Percentiles rank a stretch among this genome's conserved stretches.
phyloP scores from a whole-genome alignment of 371 early-diverging fungal species.

The Mortierella sp. region DNA sequence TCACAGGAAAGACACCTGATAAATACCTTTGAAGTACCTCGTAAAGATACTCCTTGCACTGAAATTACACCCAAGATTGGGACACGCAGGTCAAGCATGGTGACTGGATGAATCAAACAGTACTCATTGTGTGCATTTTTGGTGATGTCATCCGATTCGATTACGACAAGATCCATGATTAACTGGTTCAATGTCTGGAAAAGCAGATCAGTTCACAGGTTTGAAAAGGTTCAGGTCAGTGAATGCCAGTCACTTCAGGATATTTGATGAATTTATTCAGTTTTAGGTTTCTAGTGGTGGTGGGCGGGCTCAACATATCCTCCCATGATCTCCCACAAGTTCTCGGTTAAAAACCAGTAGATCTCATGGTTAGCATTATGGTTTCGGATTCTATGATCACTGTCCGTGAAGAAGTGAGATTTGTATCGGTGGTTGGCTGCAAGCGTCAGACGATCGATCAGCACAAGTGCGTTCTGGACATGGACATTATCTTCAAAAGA shows the following conservation, averaged over 20 bases:
- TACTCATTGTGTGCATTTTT: neutral
- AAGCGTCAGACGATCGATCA: conserved; percentile 84
- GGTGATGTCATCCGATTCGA: neutral
- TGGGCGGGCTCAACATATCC: conserved; percentile 47
- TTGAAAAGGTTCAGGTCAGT: too few species aligned
- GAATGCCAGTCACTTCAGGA: neutral
- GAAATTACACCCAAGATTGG: conserved; percentile 25
- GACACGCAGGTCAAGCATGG: conserved; percentile 18
- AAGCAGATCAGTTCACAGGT: too few species aligned
- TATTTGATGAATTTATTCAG: neutral
- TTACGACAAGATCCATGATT: conserved; percentile 16
- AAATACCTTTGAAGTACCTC: conserved; percentile 9
- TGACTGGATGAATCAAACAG: conserved; percentile 8
- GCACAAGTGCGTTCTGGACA: conserved; percentile 86
- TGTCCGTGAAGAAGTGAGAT: conserved; percentile 90
- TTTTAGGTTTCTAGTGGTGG: conserved; percentile 27
- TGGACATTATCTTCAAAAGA: conserved; percentile 85
- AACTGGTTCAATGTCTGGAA: too few species aligned
- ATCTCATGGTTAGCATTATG: conserved; percentile 78
- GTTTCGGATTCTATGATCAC: conserved; percentile 87
- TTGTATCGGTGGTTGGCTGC: conserved; percentile 81
- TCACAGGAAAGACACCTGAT: conserved; percentile 21
- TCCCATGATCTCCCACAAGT: conserved; percentile 46
- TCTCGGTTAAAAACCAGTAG: conserved; percentile 52
- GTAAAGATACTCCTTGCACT: conserved; percentile 4